phyloP scores from a whole-genome alignment of 257 asterid genomes.

The Datura wrightii region DNA sequence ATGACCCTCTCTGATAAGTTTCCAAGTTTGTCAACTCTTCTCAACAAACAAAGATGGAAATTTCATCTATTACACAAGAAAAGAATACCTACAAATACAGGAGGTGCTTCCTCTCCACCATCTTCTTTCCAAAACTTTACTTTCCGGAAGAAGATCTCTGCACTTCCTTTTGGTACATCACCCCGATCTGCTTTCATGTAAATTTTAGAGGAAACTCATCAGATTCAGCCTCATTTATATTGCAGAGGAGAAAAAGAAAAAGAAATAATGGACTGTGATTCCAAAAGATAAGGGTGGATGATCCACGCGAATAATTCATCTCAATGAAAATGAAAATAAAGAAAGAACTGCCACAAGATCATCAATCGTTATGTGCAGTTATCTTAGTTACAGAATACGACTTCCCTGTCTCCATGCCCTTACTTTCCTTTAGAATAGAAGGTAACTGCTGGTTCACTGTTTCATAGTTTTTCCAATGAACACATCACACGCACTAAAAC shows the following conservation, averaged over 20 bases:
- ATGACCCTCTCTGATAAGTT: background rate
- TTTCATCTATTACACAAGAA: conserved; percentile 26
- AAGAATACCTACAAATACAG: conserved; percentile 93
- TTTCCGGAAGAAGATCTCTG: conserved; percentile 97
- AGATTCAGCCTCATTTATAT: conserved; percentile 18
- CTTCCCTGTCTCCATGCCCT: background rate
- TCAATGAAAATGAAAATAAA: background rate
- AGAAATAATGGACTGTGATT: background rate
- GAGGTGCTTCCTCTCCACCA: conserved; percentile 98
- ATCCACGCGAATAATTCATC: background rate
- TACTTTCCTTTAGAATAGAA: background rate
- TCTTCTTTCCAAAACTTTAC: conserved; percentile 99
- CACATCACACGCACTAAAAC: background rate
- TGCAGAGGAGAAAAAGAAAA: background rate
- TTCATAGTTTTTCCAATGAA: conserved; percentile 2
- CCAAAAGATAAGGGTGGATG: background rate
- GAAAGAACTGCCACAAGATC: background rate
- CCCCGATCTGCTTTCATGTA: conserved; percentile 70
- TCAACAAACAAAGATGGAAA: conserved; percentile 6
- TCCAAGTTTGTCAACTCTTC: background rate
- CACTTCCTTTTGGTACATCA: conserved; percentile 97
- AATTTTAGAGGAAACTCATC: background rate
- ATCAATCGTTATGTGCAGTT: background rate
- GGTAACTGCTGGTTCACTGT: background rate
- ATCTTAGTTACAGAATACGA: background rate